Evolutionary conservation across 2,329 filamentous ascomycete genomes (phyloP), one percentile per base, ranked within the genome.

Genomic region (Penicillium decumbens): DNA sequence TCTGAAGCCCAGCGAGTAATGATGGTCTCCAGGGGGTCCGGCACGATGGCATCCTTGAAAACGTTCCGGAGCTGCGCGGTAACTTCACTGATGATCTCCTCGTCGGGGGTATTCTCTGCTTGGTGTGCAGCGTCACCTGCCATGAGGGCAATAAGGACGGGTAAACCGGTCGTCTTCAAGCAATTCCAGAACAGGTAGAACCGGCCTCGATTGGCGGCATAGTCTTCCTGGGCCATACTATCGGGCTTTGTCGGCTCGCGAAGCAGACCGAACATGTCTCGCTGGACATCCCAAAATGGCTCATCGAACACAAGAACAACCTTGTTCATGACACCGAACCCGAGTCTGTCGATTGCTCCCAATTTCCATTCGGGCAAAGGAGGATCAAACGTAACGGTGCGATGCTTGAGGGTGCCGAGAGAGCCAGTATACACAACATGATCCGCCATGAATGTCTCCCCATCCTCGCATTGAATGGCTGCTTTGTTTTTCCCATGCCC

Each of bases 111-210:
- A 44, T 77, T 77, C 70, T 98, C 95, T 0, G 89, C 89, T 55
- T 95, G 87, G 59, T 90, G 88, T 13, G 91, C 93, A 18, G 95
- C 89, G 60, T 96, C 89, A 20, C 93, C 93, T 43, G 92, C 92
- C 92, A 98, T 96, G 25, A 98, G 79, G 7, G 89, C 93, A 53
- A 97, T 83, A 23, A 96, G 78, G 44, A 90, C 89, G 1, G 88
- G 93, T 30, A 95, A 76, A 0, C 95, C 95, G 40, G 88, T 90
- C 3, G 89, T 95, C 59, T 89, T 88, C 52, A 90, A 86, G 47
- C 90, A 89, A 62, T 98, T 97, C 81, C 95, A 97, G 81, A 95
- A 97, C 60, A 98, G 82, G 64, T 97, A 98, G 72, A 95, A 95
- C 23, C 91, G 85, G n/a, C 92, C 92, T 45, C 92, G 83, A 53